Percentiles rank a stretch among this genome's conserved stretches.
phyloP scores from a whole-genome alignment of 164 flowering plant genomes.

The Vitis amurensis region DNA sequence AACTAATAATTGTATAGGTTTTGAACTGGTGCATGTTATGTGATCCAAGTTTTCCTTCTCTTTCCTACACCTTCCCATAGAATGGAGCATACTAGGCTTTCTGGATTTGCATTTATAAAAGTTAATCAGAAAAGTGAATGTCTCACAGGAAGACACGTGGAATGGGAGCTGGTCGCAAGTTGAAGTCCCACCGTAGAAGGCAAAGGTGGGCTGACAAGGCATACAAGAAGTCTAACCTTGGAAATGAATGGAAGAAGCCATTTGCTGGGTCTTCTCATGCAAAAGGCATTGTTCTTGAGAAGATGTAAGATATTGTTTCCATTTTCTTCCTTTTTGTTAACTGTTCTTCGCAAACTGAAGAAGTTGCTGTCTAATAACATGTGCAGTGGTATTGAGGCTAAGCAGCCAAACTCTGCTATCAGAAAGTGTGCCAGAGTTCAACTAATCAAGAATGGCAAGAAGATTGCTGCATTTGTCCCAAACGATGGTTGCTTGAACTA shows the following conservation, averaged over 20 bases:
- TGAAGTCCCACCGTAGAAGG: slow-evolving; percentile 65
- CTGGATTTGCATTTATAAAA: background rate
- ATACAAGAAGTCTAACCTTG: slow-evolving; percentile 80
- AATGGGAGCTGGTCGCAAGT: slow-evolving; percentile 89
- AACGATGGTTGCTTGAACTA: slow-evolving; percentile 89
- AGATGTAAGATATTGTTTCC: slow-evolving; percentile 51
- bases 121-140: background rate
- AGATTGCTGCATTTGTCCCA: slow-evolving; percentile 90
- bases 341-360: background rate
- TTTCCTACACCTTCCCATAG: no score
- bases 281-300: slow-evolving; percentile 83
- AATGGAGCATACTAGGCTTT: background rate
- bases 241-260: slow-evolving; percentile 89
- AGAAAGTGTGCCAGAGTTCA: slow-evolving; percentile 83
- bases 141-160: slow-evolving; percentile 75
- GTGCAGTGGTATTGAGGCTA: slow-evolving; percentile 75
- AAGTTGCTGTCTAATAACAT: background rate
- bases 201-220: slow-evolving; percentile 83
- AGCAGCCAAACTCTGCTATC: slow-evolving; percentile 88
- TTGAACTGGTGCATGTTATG: no score
- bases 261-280: slow-evolving; percentile 93
- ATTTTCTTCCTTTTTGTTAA: background rate
- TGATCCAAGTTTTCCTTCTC: no score
- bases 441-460: slow-evolving; percentile 78
- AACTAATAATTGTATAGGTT: no score